Evolutionary conservation across 352 stramenopile genomes (phyloP), one percentile per base, ranked within the genome.

Genomic region (Saprolegnia parasitica): DNA sequence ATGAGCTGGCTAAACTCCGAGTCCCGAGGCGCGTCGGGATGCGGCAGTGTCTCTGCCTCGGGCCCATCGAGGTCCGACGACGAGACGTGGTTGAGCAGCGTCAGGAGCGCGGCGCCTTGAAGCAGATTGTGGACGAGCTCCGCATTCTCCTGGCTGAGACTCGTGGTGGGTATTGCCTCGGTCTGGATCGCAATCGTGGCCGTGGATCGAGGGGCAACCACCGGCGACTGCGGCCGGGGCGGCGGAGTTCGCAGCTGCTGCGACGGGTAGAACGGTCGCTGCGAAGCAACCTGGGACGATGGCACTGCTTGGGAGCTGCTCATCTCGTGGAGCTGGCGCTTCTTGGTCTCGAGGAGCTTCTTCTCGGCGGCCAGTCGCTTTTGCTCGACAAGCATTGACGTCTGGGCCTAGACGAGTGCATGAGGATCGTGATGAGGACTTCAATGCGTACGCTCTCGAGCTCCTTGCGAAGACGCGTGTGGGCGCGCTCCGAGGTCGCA

Each of bases 1-100:
- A 70, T 70, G 23, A 70, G 46, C 40, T 70, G 63, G 29, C 63
- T 70, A 21, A 63, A 68, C 23, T 68, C 62, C 9, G 35, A 61
- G 32, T 58, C 23, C 46, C 63, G 45, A 5, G 26, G 37, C 8
- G 56, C 26, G 5, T 29, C 18, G 13, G 13, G 37, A 21, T n/a
- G 26, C 9, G 13, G 4, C 5, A 26, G 23, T 0, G 42, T 10
- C 15, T 55, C 58, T 5, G 55, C 13, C 21, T 32, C 39, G 18
- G 56, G 56, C 13, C 42, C 42, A 1, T 49, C 42, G 42, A n/a
- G 13, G 13, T 3, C 42, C 13, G 42, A n/a, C 42, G 42, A 49
- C 32, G 56, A 52, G 13, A 18, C 18, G 18, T 32, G 56, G 18
- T 65, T 32, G 29, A 65, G 56, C 13, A 65, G 56, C 40, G 39